phyloP scores from a whole-genome alignment of 345 rosid genomes.

The Eucalyptus pauciflora region DNA sequence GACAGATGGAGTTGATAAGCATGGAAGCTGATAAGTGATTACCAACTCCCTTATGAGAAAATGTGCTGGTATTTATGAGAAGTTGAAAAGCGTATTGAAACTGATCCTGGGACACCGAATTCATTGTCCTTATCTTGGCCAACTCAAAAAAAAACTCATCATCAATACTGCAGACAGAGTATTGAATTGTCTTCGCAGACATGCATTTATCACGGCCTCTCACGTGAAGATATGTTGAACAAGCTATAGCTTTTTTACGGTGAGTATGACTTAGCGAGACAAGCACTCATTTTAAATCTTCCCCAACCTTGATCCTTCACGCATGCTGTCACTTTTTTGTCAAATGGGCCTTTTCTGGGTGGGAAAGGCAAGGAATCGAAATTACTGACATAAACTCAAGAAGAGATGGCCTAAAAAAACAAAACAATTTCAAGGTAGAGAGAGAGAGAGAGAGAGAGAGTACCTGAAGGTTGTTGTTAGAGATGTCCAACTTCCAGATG shows the following conservation, averaged over 20 bases:
- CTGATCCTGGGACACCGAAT: background rate
- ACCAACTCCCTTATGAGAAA: background rate
- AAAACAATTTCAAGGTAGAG: background rate
- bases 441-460: background rate
- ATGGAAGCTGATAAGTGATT: background rate
- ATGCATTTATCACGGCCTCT: background rate
- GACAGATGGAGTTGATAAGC: background rate
- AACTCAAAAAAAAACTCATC: background rate
- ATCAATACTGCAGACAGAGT: background rate
- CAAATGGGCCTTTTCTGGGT: background rate
- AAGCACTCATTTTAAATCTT: background rate
- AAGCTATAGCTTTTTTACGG: background rate
- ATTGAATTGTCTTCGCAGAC: background rate
- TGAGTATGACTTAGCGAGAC: background rate
- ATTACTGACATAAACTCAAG: background rate
- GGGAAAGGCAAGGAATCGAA: background rate
- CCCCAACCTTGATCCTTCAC: background rate
- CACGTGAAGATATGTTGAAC: background rate
- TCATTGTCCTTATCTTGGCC: background rate
- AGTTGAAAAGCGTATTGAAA: background rate
- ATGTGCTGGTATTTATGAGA: background rate
- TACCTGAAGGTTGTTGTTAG: slow-evolving; percentile 85
- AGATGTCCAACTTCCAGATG: slow-evolving; percentile 67
- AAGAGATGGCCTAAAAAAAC: background rate
- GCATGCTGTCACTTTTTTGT: background rate